These are phyloP conservation scores for Phytophthora cactorum DNA, from an alignment of 352 stramenopile genomes.

Conservation along the genomic window DNA sequence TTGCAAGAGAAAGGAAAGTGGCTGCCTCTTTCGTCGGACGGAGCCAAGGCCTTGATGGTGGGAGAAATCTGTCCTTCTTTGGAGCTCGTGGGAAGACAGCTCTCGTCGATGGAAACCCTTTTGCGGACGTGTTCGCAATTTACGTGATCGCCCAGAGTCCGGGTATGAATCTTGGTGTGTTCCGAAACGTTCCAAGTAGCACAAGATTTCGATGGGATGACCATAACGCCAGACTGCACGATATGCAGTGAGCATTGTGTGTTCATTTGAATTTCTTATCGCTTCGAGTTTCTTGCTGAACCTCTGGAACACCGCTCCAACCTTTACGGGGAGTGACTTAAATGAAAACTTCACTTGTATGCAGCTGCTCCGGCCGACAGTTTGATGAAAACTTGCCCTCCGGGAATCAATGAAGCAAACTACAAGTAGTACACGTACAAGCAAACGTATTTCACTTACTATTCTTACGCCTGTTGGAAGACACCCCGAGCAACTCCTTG, in stretches of 20 bases:
- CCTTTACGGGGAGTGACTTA: no score
- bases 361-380: no score
- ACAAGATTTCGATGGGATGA: background rate
- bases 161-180: background rate
- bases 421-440: background rate
- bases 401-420: no score
- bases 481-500: slow-evolving; percentile 56
- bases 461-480: slow-evolving; percentile 4
- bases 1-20: background rate
- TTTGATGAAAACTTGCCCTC: no score
- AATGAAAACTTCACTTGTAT: no score
- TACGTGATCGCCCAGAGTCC: background rate
- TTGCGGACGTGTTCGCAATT: background rate
- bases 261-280: no score
- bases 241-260: background rate
- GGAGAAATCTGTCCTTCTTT: background rate
- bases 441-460: background rate
- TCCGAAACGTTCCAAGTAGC: background rate
- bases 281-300: no score
- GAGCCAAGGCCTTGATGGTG: background rate
- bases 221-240: background rate
- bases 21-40: background rate
- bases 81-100: background rate
- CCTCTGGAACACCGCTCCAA: no score
- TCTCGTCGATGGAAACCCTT: background rate